Evolutionary conservation across 2,329 filamentous ascomycete species (phyloP), one percentile per base, ranked within the genome.

Genomic region (Dothideomycetes sp.): DNA sequence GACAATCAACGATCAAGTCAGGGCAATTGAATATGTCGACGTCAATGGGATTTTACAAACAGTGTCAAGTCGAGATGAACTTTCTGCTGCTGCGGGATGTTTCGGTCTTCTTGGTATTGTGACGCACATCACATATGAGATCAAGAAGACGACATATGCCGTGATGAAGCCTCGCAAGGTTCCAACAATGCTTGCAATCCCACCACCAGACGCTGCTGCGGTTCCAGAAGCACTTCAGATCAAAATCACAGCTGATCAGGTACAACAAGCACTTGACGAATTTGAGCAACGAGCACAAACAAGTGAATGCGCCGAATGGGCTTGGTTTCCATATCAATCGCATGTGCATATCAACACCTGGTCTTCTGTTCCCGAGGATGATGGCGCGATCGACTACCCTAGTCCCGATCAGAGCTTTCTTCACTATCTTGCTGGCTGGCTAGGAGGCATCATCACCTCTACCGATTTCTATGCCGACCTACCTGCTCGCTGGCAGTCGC

Each of bases 51-150:
- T 54, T 4, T 50, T 60, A 33, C 65, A 61, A 31, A 51, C 50
- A 5, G 59, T 69, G 17, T 56, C 59, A 34, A 57, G 67, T 10
- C 55, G 57, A 8, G 46, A 49, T 1, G 58, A 59, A 3, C 54
- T 70, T 32, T 52, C 53, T 37, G 66, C 65, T 5, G 66, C 65
- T 1, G 61, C 63, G 8, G 53, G 53, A 11, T 62, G 59, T 39
- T 69, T 70, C 34, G 68, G 66, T 2, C 56, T 70, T 1, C 55
- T 70, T 9, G 68, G 68, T 2, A 58, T 71, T n/a, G 58, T 70
- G n/a, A 70, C 68, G 1, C 65, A 70, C 47, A 56, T 70, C 34
- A 69, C 66, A 1, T 59, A 68, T 19, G 63, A 68, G 47, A 52
- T 70, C n/a, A 59, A 66, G 30, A 56, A 60, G 0, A 68, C 70